A percentile compares a stretch with the other conserved stretches of the same genome.
phyloP scores from a whole-genome alignment of 495 filamentous ascomycete genomes.

The Chaetomium fimeti region DNA sequence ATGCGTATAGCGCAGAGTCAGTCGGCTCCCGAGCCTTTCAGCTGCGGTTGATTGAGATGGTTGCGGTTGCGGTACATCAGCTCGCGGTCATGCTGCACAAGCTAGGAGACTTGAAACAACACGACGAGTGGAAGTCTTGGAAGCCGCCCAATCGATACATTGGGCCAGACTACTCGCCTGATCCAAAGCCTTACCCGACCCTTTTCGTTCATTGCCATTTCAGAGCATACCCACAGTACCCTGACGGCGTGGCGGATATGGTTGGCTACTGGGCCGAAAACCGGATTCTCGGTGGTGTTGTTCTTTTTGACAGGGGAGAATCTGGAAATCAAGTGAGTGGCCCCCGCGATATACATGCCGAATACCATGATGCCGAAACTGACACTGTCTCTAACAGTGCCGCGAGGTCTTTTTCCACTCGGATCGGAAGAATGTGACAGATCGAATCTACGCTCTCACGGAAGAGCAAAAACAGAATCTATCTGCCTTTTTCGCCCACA shows the following conservation, averaged over 20 bases:
- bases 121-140: not conserved
- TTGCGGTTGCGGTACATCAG: not conserved
- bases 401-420: no score
- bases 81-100: not conserved
- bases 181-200: no score
- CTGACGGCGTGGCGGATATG: not conserved
- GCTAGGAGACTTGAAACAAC: not conserved
- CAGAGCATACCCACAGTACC: not conserved
- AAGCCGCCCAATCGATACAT: not conserved
- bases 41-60: not conserved
- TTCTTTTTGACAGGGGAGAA: not conserved
- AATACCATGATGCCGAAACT: no score
- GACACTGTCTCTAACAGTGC: no score
- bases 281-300: slow-evolving; percentile 3
- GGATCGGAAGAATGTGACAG: no score
- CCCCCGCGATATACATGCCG: no score
- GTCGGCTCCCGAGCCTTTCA: not conserved
- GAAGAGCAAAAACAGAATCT: no score
- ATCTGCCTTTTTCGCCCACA: no score
- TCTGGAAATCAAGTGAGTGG: no score
- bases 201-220: no score
- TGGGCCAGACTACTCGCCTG: no score
- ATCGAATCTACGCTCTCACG: no score
- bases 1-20: not conserved
- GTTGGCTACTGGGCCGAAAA: slow-evolving; percentile 9